Base-by-base conservation (phyloP, 495 filamentous ascomycete genomes). In the Chaetomium tenue region DNA sequence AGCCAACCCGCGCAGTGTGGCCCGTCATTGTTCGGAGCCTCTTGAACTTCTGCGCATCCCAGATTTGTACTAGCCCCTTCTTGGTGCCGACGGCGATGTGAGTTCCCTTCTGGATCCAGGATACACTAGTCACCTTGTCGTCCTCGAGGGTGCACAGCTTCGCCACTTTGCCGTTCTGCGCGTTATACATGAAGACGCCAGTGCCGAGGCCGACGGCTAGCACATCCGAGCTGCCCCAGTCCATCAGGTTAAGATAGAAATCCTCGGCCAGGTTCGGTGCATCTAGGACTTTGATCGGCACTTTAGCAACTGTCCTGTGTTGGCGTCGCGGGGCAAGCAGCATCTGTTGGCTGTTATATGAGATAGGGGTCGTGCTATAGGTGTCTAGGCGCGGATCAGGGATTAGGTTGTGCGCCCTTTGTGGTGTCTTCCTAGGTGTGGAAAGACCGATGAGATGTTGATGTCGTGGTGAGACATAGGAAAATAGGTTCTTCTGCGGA, bases 141-240 rank as follows among this genome's bases (percentile, higher is more conserved):
- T 96, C 93, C 66, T 88, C 87, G 13, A 98, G 82, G 50, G 96
- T 93, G 74, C 95, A 98, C 0, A 98, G 83, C 78, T 93, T 95
- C 48, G 89, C 94, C 18, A 98, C 94, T 42, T 86, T 80, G 57
- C 93, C 93, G 3, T 88, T 86, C 54, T 88, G 85, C 13, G 92
- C 92, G 71, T 96, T 95, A 93, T 94, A 98, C 90, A 98, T 94
- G 71, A 97, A 98, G n/a, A 98, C 94, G 58, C 90, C 93, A 33
- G 87, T 90, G 20, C 91, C 92, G 50, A 98, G 77, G 0, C 94
- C 94, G 33, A 98, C 94, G 16, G 92, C 95, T 9, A 98, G 77
- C 25, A 96, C 86, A 76, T 97, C 94, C 66, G 88, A 91, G 68
- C 89, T 93, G n/a, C 95, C 94, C 94, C 94, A 98, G 68, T 98